phyloP scores from a whole-genome alignment of 2,329 filamentous ascomycete genomes.

The Scopulariopsis brevicaulis region DNA sequence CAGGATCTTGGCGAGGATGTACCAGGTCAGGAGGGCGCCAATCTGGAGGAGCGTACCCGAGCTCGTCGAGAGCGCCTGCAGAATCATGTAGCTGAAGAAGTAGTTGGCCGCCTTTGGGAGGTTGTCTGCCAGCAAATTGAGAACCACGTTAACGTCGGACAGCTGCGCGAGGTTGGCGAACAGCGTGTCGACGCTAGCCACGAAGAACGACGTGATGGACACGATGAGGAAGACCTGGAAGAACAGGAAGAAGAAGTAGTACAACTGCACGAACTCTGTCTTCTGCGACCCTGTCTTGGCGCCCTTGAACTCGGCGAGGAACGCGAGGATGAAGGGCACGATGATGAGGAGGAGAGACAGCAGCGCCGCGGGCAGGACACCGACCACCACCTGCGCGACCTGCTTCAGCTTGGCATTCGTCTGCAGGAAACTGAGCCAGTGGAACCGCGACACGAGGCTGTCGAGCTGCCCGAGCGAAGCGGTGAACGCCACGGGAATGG shows the following conservation, averaged over 20 bases:
- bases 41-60: constrained; percentile 82
- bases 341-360: constrained; percentile 70
- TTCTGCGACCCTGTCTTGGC: constrained; percentile 72
- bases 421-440: constrained; percentile 63
- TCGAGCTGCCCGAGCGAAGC: constrained; percentile 71
- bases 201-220: constrained; percentile 66
- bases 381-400: constrained; percentile 56
- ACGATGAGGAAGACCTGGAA: constrained; percentile 92
- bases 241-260: constrained; percentile 91
- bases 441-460: constrained; percentile 50
- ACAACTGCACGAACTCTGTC: constrained; percentile 76
- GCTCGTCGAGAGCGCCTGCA: constrained; percentile 84
- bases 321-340: constrained; percentile 66
- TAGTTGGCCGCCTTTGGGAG: constrained; percentile 86
- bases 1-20: constrained; percentile 65
- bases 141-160: constrained; percentile 51
- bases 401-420: constrained; percentile 47
- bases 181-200: constrained; percentile 53
- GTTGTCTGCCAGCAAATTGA: constrained; percentile 64
- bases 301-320: constrained; percentile 64
- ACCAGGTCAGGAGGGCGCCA: constrained; percentile 69
- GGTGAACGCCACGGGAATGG: constrained; percentile 81
- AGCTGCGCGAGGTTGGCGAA: constrained; percentile 34
- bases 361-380: constrained; percentile 72
- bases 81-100: constrained; percentile 97